These are phyloP conservation scores for Rhodomyrtus tomentosa DNA, from an alignment of 345 rosid genomes.

Conservation along the genomic window DNA sequence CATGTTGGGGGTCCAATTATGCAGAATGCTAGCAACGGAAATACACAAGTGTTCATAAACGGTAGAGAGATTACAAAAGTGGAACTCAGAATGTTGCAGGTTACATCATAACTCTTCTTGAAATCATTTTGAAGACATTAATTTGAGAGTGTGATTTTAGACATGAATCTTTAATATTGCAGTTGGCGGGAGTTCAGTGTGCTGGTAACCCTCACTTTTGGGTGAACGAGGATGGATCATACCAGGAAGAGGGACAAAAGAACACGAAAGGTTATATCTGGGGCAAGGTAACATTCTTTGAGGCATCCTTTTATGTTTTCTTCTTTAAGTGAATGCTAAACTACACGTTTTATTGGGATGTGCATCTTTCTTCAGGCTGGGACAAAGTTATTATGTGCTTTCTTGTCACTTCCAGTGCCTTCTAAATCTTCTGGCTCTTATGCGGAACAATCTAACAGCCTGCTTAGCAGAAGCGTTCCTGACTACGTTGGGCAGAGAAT, in stretches of 20 bases:
- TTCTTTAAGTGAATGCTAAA: not conserved
- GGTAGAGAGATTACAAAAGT: slow-evolving; percentile 94
- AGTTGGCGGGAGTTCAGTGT: slow-evolving; percentile 99
- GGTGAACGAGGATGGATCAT: slow-evolving; percentile 99
- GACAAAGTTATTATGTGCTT: slow-evolving; percentile 83
- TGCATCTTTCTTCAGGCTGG: slow-evolving; percentile 51
- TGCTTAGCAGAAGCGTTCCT: slow-evolving; percentile 49
- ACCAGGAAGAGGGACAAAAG: slow-evolving; percentile 99
- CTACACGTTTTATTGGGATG: not conserved
- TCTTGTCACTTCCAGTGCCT: slow-evolving; percentile 90
- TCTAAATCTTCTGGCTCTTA: slow-evolving; percentile 51
- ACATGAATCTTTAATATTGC: slow-evolving; percentile 17
- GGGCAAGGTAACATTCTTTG: slow-evolving; percentile 67
- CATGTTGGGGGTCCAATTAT: slow-evolving; percentile 81
- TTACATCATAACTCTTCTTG: slow-evolving; percentile 4
- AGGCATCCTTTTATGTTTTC: not conserved
- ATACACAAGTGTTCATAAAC: slow-evolving; percentile 82
- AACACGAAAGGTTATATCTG: slow-evolving; percentile 95
- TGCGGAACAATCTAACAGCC: slow-evolving; percentile 47
- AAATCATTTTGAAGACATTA: not conserved
- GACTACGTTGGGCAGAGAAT: slow-evolving; percentile 71
- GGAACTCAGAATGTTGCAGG: slow-evolving; percentile 98
- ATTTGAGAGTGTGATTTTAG: not conserved
- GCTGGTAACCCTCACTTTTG: slow-evolving; percentile 99
- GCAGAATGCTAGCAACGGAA: slow-evolving; percentile 87